Evolutionary conservation across 2,329 filamentous ascomycete genomes (phyloP), one percentile per base, ranked within the genome.

Genomic region (Xylaria sp.): DNA sequence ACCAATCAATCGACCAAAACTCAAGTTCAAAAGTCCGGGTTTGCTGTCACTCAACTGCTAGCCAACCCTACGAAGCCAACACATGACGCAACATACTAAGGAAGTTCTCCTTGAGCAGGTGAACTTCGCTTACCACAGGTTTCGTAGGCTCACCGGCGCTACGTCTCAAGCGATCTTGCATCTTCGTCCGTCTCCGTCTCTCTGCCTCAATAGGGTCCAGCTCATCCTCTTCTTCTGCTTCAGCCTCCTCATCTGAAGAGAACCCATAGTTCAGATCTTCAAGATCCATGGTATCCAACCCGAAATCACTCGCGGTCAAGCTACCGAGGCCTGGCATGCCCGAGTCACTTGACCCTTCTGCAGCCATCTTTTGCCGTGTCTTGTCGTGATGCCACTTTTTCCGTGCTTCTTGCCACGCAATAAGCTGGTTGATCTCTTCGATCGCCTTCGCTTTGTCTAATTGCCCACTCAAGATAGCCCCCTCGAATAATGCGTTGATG

Each of bases 381-480:
- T 99, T 99, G 76, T 96, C 91, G 62, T 93, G 87, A 73, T 99
- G 94, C 94, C 94, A 99, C 76, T 93, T 93, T 81, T 99, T 97
- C 58, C 94, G 82, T 48, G 91, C 90, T 72, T 92, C 91, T 74
- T 99, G 94, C 94, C 94, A 99, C 52, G 87, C 81, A 67, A 99
- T 94, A 54, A 99, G 80, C 35, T 83, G 78, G 70, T 97, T 85
- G 70, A 97, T 92, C 76, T 99, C 94, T 2, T 76, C 76, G 7
- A 92, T 85, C 0, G 89, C 90, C 64, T 85, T 84, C 1, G 83
- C 79, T 71, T 87, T 88, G 72, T 97, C 83, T 55, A 99, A 78
- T 55, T 80, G 73, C 5, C 84, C 83, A 23, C 82, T 80, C 65
- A 87, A 85, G 44, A 89, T 82, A 2, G 88, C 91, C 30, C 91